Conservation (phyloP, 495 filamentous ascomycete species). For the Xeromyces bisporus region DNA sequence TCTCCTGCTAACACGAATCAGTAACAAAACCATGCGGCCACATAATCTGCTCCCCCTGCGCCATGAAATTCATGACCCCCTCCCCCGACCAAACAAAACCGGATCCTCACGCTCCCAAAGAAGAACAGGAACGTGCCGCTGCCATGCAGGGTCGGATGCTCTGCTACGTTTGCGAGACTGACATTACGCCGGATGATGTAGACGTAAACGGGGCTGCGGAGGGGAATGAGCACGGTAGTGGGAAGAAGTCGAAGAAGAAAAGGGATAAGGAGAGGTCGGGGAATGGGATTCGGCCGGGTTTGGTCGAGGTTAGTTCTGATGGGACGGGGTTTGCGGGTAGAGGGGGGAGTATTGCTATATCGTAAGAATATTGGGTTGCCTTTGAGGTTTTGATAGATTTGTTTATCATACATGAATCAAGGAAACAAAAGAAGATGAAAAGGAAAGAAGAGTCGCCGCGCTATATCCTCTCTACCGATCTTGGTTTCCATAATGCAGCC, state of each 20-base stretch:
- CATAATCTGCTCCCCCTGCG: slow-evolving; percentile 78
- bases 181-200: slow-evolving; percentile 34
- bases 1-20: slow-evolving; percentile 4
- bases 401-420: too few relatives aligned
- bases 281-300: slow-evolving; percentile 44
- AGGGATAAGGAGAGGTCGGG: slow-evolving; percentile 31
- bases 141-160: slow-evolving; percentile 26
- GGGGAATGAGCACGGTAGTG: slow-evolving; percentile 1
- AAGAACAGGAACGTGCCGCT: slow-evolving; percentile 29
- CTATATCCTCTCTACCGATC: too few relatives aligned
- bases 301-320: slow-evolving; percentile 73
- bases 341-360: slow-evolving; percentile 65
- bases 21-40: slow-evolving; percentile 90
- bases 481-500: too few relatives aligned
- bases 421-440: too few relatives aligned
- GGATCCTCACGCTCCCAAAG: slow-evolving; percentile 48
- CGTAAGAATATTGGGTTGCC: too few relatives aligned
- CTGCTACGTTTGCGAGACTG: slow-evolving; percentile 81
- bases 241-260: slow-evolving; percentile 17
- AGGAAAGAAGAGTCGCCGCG: too few relatives aligned
- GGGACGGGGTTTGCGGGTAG: slow-evolving; percentile 87
- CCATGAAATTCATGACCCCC: slow-evolving; percentile 69
- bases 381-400: too few relatives aligned
- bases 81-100: slow-evolving; percentile 20
- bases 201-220: neutral